These are phyloP conservation scores for Penicillium sp. DNA, from an alignment of 2,329 filamentous ascomycete species.

Conservation along the genomic window DNA sequence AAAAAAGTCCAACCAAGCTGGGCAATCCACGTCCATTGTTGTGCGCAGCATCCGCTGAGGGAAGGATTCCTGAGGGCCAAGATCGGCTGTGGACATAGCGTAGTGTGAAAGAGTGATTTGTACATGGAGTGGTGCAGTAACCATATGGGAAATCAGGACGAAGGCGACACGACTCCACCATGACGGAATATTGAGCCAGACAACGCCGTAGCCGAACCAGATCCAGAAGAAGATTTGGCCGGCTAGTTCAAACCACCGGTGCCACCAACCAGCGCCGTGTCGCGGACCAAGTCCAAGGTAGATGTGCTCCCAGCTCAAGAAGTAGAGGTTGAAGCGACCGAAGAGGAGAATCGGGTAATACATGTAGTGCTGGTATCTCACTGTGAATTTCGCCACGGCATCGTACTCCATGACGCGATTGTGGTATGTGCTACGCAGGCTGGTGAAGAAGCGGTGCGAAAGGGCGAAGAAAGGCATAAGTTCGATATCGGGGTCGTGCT, in stretches of 20 bases:
- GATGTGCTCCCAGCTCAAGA: conserved; percentile 76
- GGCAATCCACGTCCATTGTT: conserved; percentile 89
- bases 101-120: conserved; percentile 93
- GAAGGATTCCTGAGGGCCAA: conserved; percentile 79
- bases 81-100: conserved; percentile 83
- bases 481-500: conserved; percentile 93
- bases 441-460: conserved; percentile 75
- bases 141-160: conserved; percentile 73
- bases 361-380: conserved; percentile 71
- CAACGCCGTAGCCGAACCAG: conserved; percentile 75
- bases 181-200: conserved; percentile 69
- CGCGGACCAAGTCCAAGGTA: conserved; percentile 66
- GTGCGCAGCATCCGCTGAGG: conserved; percentile 85
- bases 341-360: conserved; percentile 80
- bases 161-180: conserved; percentile 68
- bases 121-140: conserved; percentile 76
- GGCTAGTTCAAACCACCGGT: conserved; percentile 70
- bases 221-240: conserved; percentile 79
- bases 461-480: conserved; percentile 84
- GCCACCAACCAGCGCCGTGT: conserved; percentile 76
- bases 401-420: conserved; percentile 76
- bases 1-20: conserved; percentile 80
- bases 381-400: conserved; percentile 63
- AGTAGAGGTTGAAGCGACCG: conserved; percentile 83
- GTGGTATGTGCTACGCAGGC: conserved; percentile 75